Percentiles rank a stretch among this genome's conserved stretches.
These are phyloP conservation scores for Cercospora sp. DNA, from an alignment of 2,329 filamentous ascomycete genomes.

Conservation along the genomic window DNA sequence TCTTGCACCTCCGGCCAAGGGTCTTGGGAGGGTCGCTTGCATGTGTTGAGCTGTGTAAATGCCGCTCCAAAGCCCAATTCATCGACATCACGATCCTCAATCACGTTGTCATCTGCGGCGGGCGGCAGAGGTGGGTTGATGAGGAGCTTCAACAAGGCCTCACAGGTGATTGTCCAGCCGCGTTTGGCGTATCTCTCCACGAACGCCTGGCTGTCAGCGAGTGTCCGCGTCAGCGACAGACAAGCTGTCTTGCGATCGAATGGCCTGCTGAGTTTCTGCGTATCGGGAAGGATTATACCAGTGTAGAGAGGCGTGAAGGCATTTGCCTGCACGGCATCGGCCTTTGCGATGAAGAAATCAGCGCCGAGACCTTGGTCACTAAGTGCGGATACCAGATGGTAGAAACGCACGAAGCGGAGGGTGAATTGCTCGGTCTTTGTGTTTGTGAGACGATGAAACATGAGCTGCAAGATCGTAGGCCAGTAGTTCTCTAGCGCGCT, in stretches of 20 bases:
- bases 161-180: constrained; percentile 88
- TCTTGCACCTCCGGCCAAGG: constrained; percentile 83
- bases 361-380: constrained; percentile 81
- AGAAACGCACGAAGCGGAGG: constrained; percentile 87
- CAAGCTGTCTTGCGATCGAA: constrained; percentile 92
- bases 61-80: constrained; percentile 93
- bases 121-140: constrained; percentile 78
- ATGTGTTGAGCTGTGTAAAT: constrained; percentile 91
- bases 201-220: constrained; percentile 83
- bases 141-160: constrained; percentile 82
- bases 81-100: constrained; percentile 87
- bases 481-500: constrained; percentile 77
- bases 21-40: constrained; percentile 71
- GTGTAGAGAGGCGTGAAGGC: constrained; percentile 86
- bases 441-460: constrained; percentile 71
- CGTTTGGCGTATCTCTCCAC: constrained; percentile 69
- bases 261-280: constrained; percentile 82
- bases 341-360: constrained; percentile 84
- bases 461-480: constrained; percentile 72
- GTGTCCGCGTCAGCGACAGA: constrained; percentile 86
- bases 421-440: constrained; percentile 82
- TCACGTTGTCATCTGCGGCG: constrained; percentile 68
- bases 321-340: constrained; percentile 75
- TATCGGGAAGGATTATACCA: constrained; percentile 81
- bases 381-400: constrained; percentile 81